Conservation (phyloP, 1,139 yeast species). For the Kurtzmaniella quercitrusa region DNA sequence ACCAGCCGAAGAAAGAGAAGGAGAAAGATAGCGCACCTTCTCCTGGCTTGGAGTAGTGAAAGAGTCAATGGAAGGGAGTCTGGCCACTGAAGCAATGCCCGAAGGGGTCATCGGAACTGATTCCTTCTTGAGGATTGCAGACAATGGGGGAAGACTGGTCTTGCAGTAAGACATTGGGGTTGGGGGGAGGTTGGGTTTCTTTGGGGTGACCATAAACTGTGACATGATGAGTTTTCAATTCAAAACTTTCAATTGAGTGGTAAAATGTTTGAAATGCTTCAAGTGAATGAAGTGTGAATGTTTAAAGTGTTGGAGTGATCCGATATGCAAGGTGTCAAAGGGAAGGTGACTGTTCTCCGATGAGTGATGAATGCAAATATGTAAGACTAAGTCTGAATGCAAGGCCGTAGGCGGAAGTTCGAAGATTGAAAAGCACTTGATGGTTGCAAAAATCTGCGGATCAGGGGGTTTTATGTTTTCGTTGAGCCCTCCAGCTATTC, state of each 20-base stretch:
- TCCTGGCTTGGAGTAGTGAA: constrained; percentile 14
- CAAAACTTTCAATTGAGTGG: too few species aligned
- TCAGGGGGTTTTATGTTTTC: not conserved
- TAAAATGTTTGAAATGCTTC: too few species aligned
- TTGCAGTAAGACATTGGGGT: constrained; percentile 17
- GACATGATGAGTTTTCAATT: constrained; percentile 6
- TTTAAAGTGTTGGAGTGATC: too few species aligned
- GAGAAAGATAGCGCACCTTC: not conserved
- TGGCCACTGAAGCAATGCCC: constrained; percentile 5
- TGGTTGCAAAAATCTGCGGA: not conserved
- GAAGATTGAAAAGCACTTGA: not conserved
- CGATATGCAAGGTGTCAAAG: too few species aligned
- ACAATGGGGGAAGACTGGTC: constrained; percentile 40
- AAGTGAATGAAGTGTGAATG: too few species aligned
- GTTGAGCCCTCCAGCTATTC: not conserved
- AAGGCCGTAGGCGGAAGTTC: not conserved
- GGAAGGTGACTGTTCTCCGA: too few species aligned
- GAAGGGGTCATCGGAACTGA: constrained; percentile 9
- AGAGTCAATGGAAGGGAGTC: constrained; percentile 25
- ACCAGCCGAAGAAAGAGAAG: not conserved
- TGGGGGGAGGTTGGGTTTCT: constrained; percentile 26
- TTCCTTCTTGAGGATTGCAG: constrained; percentile 27
- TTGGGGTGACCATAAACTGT: constrained; percentile 22
- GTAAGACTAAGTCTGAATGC: not conserved
- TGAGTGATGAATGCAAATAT: not conserved